These are phyloP conservation scores for Rutstroemia sp. DNA, from an alignment of 2,329 filamentous ascomycete species.

Conservation along the genomic window DNA sequence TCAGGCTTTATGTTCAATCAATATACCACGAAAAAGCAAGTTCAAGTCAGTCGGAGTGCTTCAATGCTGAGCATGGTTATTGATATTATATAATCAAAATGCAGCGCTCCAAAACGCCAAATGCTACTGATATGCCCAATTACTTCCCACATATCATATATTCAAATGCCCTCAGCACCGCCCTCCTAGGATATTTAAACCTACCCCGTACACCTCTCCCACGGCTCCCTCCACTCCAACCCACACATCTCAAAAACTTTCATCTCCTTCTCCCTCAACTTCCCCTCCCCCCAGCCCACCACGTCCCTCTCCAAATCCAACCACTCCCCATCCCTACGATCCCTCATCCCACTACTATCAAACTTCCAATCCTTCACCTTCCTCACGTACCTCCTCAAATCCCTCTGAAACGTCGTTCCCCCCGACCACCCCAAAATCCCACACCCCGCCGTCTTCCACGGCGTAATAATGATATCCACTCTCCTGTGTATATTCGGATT, in stretches of 20 bases:
- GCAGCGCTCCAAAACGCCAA: too few species aligned
- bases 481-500: constrained; percentile 73
- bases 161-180: too few species aligned
- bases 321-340: constrained; percentile 56
- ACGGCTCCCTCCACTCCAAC: neutral
- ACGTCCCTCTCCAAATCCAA: constrained; percentile 66
- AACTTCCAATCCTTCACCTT: constrained; percentile 71
- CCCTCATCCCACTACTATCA: constrained; percentile 84
- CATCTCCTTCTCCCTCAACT: neutral
- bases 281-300: constrained; percentile 50
- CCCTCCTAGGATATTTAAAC: too few species aligned
- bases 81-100: too few species aligned
- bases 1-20: too few species aligned
- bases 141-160: too few species aligned
- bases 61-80: too few species aligned
- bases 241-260: neutral
- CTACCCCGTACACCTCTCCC: neutral
- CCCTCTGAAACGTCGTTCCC: constrained; percentile 83
- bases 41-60: too few species aligned
- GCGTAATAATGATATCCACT: constrained; percentile 86
- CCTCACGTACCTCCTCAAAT: constrained; percentile 75
- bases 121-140: too few species aligned
- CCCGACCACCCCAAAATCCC: constrained; percentile 85
- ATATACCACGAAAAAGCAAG: too few species aligned
- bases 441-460: constrained; percentile 84